A percentile compares a stretch with the other conserved stretches of the same genome.
Evolutionary conservation across 371 early-diverging fungal species (phyloP).

Genomic region (Mortierella sp.): DNA sequence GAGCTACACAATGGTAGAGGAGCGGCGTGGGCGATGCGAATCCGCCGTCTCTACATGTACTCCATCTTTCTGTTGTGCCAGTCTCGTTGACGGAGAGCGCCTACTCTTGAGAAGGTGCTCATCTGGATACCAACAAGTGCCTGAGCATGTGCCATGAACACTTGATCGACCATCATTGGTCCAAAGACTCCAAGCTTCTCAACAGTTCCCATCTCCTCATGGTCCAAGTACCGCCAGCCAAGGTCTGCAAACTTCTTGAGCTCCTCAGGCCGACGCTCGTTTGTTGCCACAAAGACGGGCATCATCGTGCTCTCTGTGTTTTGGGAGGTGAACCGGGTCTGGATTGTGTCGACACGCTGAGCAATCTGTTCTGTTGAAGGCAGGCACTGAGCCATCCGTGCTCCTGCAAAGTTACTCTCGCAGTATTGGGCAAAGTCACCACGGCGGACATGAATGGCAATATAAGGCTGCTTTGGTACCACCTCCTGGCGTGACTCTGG

Average conservation of each 20-base stretch:
- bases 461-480: conserved; percentile 30
- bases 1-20: too few relatives aligned
- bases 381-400: conserved; percentile 40
- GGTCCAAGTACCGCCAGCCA: conserved; percentile 43
- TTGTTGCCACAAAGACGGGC: conserved; percentile 47
- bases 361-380: conserved; percentile 44
- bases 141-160: conserved; percentile 43
- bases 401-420: conserved; percentile 30
- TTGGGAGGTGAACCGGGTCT: conserved; percentile 12
- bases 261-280: conserved; percentile 42
- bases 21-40: too few relatives aligned
- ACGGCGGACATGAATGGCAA: conserved; percentile 44
- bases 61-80: conserved; percentile 40
- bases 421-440: conserved; percentile 52
- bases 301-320: conserved; percentile 12
- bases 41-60: conserved; percentile 23
- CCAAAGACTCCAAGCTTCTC: conserved; percentile 42
- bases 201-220: conserved; percentile 32
- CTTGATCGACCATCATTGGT: conserved; percentile 48
- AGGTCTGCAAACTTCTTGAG: conserved; percentile 48
- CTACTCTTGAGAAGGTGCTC: conserved; percentile 49
- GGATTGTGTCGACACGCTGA: conserved; percentile 30
- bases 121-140: conserved; percentile 41
- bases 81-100: conserved; percentile 42
- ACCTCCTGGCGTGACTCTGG: conserved; percentile 19